Evolutionary conservation across 2,329 filamentous ascomycete species (phyloP).

Genomic region (Diaporthe ilicicola): DNA sequence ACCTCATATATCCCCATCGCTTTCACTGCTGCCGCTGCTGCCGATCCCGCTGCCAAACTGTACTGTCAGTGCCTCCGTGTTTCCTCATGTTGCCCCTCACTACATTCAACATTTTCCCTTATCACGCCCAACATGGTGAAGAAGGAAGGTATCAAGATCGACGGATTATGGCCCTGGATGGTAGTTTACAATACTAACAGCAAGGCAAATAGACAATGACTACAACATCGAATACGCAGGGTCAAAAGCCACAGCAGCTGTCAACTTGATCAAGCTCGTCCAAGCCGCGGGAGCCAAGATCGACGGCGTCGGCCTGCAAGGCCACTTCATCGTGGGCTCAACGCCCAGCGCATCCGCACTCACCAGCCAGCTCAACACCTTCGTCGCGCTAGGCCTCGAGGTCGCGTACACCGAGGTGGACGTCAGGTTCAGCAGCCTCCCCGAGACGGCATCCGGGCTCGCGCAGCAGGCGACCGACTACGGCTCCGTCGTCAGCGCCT

Average conservation of each 20-base stretch:
- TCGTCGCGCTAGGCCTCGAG: slow-evolving; percentile 60
- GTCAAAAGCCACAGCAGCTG: slow-evolving; percentile 54
- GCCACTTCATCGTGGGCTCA: slow-evolving; percentile 64
- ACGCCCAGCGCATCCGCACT: slow-evolving; percentile 56
- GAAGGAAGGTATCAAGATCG: too few species aligned
- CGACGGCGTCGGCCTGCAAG: slow-evolving; percentile 70
- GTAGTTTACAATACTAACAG: background rate
- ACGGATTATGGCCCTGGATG: background rate
- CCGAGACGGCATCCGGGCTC: slow-evolving; percentile 49
- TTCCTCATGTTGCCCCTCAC: background rate
- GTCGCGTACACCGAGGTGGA: slow-evolving; percentile 71
- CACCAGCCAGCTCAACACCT: slow-evolving; percentile 56
- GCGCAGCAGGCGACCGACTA: slow-evolving; percentile 58
- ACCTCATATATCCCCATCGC: slow-evolving; percentile 65
- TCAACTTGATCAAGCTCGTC: slow-evolving; percentile 55
- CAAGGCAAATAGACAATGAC: slow-evolving; percentile 42
- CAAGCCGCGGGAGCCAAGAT: slow-evolving; percentile 61
- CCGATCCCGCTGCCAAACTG: slow-evolving; percentile 64
- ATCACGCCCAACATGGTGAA: background rate
- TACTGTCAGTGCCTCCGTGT: slow-evolving; percentile 42
- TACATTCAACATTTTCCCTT: too few species aligned
- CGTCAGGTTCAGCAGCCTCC: slow-evolving; percentile 55
- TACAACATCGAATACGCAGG: slow-evolving; percentile 66
- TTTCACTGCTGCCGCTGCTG: slow-evolving; percentile 63
- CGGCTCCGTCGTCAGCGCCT: slow-evolving; percentile 47